A percentile compares a stretch with the other conserved stretches of the same genome.
These are phyloP conservation scores for Dactylella cylindrospora DNA, from an alignment of 2,329 filamentous ascomycete genomes.

Conservation along the genomic window DNA sequence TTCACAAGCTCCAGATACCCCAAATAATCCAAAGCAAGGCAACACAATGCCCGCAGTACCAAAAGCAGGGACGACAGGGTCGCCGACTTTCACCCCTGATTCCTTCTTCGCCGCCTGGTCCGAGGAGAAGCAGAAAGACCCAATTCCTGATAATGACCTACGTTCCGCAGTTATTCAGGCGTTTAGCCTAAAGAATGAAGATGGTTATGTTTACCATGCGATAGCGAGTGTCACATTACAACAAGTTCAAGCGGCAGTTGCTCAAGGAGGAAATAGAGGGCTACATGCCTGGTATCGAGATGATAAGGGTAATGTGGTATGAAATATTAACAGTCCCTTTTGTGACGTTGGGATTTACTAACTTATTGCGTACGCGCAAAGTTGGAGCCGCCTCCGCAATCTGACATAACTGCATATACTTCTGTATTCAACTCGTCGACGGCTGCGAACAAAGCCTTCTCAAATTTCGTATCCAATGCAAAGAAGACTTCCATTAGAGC, in stretches of 20 bases:
- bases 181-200: slow-evolving; percentile 55
- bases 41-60: neutral
- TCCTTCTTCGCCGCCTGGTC: slow-evolving; percentile 55
- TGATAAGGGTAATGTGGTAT: slow-evolving; percentile 52
- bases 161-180: slow-evolving; percentile 55
- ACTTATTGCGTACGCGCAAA: slow-evolving; percentile 15
- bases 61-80: slow-evolving; percentile 51
- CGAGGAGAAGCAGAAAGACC: slow-evolving; percentile 51
- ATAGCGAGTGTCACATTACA: slow-evolving; percentile 57
- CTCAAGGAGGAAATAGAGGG: slow-evolving; percentile 55
- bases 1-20: neutral
- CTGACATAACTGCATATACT: slow-evolving; percentile 68
- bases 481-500: slow-evolving; percentile 64
- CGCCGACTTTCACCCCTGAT: slow-evolving; percentile 55
- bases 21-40: neutral
- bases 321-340: slow-evolving; percentile 17
- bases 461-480: slow-evolving; percentile 65
- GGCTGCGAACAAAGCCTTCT: slow-evolving; percentile 64
- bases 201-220: slow-evolving; percentile 59
- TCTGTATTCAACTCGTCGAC: slow-evolving; percentile 66
- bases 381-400: slow-evolving; percentile 55
- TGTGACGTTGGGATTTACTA: slow-evolving; percentile 4
- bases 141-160: slow-evolving; percentile 54
- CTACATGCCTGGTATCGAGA: slow-evolving; percentile 59
- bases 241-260: slow-evolving; percentile 57